A percentile compares a stretch with the other conserved stretches of the same genome.
phyloP scores from a whole-genome alignment of 2,329 filamentous ascomycete species.

The Trichophyton mentagrophytes region DNA sequence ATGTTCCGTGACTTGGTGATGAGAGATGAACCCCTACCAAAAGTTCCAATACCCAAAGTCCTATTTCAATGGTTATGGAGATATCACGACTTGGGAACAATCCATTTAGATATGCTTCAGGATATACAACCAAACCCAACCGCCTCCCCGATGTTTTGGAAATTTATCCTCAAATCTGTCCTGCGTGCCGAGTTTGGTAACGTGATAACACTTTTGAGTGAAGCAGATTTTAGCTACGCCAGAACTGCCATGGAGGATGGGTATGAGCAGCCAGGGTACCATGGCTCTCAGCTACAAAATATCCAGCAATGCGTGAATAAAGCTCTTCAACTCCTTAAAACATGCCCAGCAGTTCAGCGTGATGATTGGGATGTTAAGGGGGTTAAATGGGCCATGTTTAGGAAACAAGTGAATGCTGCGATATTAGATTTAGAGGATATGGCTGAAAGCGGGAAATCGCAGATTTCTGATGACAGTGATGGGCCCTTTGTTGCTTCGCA shows the following conservation, averaged over 20 bases:
- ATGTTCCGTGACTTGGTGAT: slow-evolving; percentile 22
- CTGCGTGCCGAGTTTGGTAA: slow-evolving; percentile 61
- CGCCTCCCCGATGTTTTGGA: slow-evolving; percentile 70
- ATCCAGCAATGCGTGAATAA: slow-evolving; percentile 59
- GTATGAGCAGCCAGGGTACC: slow-evolving; percentile 54
- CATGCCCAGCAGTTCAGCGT: slow-evolving; percentile 54
- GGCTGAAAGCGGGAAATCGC: slow-evolving; percentile 55
- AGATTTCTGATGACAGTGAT: slow-evolving; percentile 26
- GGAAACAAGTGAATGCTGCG: slow-evolving; percentile 57
- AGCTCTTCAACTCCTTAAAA: slow-evolving; percentile 55
- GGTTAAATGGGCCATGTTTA: slow-evolving; percentile 72
- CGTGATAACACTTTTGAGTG: slow-evolving; percentile 54
- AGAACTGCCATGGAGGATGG: slow-evolving; percentile 51
- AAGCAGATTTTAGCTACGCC: slow-evolving; percentile 67
- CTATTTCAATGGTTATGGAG: slow-evolving; percentile 72
- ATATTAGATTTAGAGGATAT: slow-evolving; percentile 61
- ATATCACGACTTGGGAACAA: slow-evolving; percentile 59
- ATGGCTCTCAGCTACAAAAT: slow-evolving; percentile 61
- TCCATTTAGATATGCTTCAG: slow-evolving; percentile 54
- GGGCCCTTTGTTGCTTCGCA: slow-evolving; percentile 32
- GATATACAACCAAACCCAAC: slow-evolving; percentile 58
- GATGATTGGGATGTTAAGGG: slow-evolving; percentile 71
- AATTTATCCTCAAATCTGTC: slow-evolving; percentile 59
- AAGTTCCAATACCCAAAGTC: slow-evolving; percentile 53
- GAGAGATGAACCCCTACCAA: slow-evolving; percentile 18